Conservation (phyloP, 305 asterid species). For the Rubia occidens region DNA sequence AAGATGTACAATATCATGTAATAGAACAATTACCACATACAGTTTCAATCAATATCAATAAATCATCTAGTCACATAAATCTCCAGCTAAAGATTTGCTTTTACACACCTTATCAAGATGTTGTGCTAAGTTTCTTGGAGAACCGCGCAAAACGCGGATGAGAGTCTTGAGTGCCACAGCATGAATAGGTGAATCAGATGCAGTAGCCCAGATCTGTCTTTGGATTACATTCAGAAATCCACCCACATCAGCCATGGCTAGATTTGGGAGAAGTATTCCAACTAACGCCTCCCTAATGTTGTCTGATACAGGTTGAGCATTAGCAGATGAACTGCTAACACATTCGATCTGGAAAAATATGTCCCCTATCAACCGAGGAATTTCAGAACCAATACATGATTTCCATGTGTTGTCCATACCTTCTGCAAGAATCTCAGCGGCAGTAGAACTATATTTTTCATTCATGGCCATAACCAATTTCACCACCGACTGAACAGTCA, state of each 20-base stretch:
- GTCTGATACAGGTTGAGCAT: constrained; percentile 35
- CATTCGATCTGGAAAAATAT: constrained; percentile 95
- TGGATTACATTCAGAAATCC: constrained; percentile 83
- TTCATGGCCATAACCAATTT: constrained; percentile 85
- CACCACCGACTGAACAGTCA: constrained; percentile 66
- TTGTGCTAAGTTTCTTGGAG: constrained; percentile 77
- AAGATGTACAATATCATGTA: not conserved
- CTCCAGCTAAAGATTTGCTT: constrained; percentile 14
- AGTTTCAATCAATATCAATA: not conserved
- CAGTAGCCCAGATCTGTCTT: constrained; percentile 96
- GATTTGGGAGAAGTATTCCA: constrained; percentile 83
- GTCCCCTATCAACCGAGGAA: constrained; percentile 71
- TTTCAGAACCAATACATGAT: constrained; percentile 61
- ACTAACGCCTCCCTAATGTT: constrained; percentile 62
- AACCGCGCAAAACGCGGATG: constrained; percentile 77
- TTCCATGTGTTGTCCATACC: constrained; percentile 98
- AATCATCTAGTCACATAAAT: not conserved
- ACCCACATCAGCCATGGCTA: constrained; percentile 84
- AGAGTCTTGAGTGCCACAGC: constrained; percentile 76
- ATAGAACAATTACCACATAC: not conserved
- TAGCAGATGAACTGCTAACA: constrained; percentile 58
- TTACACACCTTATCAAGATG: constrained; percentile 89
- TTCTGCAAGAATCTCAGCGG: constrained; percentile 96
- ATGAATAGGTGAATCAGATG: constrained; percentile 98
- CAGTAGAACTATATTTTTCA: constrained; percentile 77